Base-by-base conservation (phyloP, 768 basidiomycete species). In the Collybia mongolica region DNA sequence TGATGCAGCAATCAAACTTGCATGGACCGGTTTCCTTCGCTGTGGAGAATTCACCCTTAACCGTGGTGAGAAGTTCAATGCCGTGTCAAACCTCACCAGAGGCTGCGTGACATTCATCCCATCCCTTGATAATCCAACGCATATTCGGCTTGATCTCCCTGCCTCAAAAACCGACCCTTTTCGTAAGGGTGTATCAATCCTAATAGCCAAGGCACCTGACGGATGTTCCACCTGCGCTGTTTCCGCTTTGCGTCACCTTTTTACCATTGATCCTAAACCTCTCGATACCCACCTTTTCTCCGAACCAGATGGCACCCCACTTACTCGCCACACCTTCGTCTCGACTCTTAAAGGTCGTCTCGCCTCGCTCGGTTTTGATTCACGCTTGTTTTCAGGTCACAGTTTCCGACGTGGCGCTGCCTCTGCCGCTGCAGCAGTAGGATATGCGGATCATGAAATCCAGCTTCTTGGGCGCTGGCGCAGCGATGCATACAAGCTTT, bases 101-200 rank as follows among this genome's bases (percentile, higher is more conserved):
- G n/a, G n/a, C n/a, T n/a, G n/a, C n/a, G n/a, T n/a, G n/a, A n/a
- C n/a, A n/a, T n/a, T n/a, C n/a, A n/a, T n/a, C 44, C 61, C 36
- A 58, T 70, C 18, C 50, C 63, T 20, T 52, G 62, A 8, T 28
- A 51, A 18, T 53, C 53, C 65, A 9, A 59, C 59, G 1, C 61
- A 65, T 35, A 19, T 65, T 22, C 29, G 42, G 8, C 55, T 70
- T 23, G 56, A 57, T 6, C 56, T 73, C 1, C 67, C 69, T 6
- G 53, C 60, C 1, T 73, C 71, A 1, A 73, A 73, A 46, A 71
- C 69, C 4, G 68, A 72, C 55, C 69, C 68, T 1, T 73, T 72
- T 46, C 54, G 66, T 4, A 44, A 51, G 20, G 49, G 49, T 11
- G 28, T 48, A 39, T 19, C 37, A 17, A 18, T 51, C 17, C 14